Percentiles rank a stretch among this genome's conserved stretches.
Conservation (phyloP, 805 yeast species). For the Phaffomyces opuntiae region DNA sequence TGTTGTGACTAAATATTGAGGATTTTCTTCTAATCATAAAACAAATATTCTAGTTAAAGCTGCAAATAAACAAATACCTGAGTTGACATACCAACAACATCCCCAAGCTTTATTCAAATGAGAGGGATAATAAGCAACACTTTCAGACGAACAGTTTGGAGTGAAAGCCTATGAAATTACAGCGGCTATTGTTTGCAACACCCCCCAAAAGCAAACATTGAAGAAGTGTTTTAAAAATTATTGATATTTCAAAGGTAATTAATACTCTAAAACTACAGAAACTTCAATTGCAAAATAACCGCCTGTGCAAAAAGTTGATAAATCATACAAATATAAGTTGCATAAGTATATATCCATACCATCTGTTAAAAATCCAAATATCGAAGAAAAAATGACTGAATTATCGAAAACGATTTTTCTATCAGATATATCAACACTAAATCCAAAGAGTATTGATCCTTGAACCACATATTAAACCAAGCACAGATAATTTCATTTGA, state of each 20-base stretch:
- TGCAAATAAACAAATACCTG: conserved; percentile 41
- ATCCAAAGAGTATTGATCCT: conserved; percentile 36
- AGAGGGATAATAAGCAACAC: conserved; percentile 31
- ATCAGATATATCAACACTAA: conserved; percentile 41
- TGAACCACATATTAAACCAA: conserved; percentile 42
- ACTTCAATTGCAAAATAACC: conserved; percentile 44
- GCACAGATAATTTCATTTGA: conserved; percentile 39
- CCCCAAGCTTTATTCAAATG: conserved; percentile 52
- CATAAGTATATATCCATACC: too few species aligned
- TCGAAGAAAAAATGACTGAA: too few species aligned
- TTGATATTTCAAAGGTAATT: conserved; percentile 42
- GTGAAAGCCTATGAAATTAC: too few species aligned
- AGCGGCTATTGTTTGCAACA: conserved; percentile 42
- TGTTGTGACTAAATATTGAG: too few species aligned
- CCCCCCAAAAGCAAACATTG: conserved; percentile 48
- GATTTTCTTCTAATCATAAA: too few species aligned
- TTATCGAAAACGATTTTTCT: too few species aligned
- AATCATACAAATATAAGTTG: too few species aligned
- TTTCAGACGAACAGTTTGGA: conserved; percentile 23
- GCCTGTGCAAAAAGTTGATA: conserved; percentile 39
- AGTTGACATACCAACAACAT: conserved; percentile 45
- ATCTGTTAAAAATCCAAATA: too few species aligned
- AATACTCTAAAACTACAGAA: conserved; percentile 42
- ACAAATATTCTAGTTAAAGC: conserved; percentile 32
- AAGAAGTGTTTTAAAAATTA: conserved; percentile 36